These are phyloP conservation scores for Citrullus mucosospermus DNA, from an alignment of 306 rosid genomes.

Conservation along the genomic window DNA sequence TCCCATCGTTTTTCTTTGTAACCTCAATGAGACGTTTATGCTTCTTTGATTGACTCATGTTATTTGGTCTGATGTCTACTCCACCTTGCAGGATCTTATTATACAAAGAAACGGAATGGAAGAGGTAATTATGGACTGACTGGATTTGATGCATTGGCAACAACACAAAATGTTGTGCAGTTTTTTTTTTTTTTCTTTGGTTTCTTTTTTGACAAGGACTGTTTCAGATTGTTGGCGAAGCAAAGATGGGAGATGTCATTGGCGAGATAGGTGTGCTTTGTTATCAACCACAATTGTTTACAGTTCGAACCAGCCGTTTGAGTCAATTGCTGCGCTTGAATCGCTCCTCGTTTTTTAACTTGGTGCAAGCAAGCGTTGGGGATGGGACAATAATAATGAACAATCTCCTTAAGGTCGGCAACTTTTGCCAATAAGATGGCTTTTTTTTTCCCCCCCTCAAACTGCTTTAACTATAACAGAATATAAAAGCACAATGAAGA, in stretches of 20 bases:
- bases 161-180: background rate
- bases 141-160: background rate
- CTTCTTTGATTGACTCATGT: background rate
- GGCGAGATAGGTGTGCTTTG: conserved; percentile 77
- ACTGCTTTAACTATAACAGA: background rate
- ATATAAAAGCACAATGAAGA: background rate
- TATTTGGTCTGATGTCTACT: conserved; percentile 2
- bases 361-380: conserved; percentile 51
- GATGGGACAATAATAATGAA: conserved; percentile 82
- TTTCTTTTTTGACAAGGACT: background rate
- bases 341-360: conserved; percentile 43
- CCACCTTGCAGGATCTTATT: conserved; percentile 46
- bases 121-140: conserved; percentile 30
- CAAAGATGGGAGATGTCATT: conserved; percentile 31
- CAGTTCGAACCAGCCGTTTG: conserved; percentile 57
- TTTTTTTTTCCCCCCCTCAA: background rate
- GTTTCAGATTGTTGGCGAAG: conserved; percentile 47
- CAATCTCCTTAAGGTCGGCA: conserved; percentile 70
- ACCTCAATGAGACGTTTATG: background rate
- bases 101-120: conserved; percentile 31
- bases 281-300: conserved; percentile 58
- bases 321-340: conserved; percentile 60
- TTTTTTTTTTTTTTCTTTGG: background rate
- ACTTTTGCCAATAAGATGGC: background rate
- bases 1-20: background rate